These are phyloP conservation scores for Laetiporus sulphureus DNA, from an alignment of 1,284 basidiomycete genomes.

Conservation along the genomic window DNA sequence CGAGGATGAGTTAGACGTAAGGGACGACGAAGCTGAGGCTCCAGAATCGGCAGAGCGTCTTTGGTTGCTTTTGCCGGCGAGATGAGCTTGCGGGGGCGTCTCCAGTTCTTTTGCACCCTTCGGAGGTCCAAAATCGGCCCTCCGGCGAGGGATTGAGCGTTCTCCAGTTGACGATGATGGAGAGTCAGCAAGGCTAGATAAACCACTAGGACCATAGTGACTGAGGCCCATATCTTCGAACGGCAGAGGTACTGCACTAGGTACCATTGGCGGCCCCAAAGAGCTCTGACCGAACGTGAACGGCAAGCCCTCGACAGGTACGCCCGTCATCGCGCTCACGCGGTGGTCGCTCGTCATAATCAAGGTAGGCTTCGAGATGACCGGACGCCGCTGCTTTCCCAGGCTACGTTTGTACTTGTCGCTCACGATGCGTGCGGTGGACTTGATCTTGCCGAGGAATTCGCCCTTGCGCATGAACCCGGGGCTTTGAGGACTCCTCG, in stretches of 20 bases:
- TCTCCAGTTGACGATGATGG: constrained; percentile 57
- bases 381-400: constrained; percentile 26
- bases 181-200: constrained; percentile 34
- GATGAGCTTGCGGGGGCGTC: constrained; percentile 14
- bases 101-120: constrained; percentile 14
- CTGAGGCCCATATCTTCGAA: constrained; percentile 35
- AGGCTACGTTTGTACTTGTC: constrained; percentile 40
- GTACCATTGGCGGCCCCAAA: constrained; percentile 1
- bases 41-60: constrained; percentile 16
- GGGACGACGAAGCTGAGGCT: constrained; percentile 28
- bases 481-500: constrained; percentile 28
- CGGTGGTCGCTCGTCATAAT: constrained; percentile 20
- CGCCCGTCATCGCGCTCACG: constrained; percentile 9
- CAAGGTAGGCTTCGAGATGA: constrained; percentile 25
- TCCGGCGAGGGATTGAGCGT: constrained; percentile 56
- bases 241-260: constrained; percentile 23
- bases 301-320: constrained; percentile 14
- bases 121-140: constrained; percentile 57
- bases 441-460: constrained; percentile 52
- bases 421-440: constrained; percentile 48
- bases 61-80: constrained; percentile 6
- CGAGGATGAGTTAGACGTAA: constrained; percentile 18
- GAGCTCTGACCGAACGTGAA: constrained; percentile 8
- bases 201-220: constrained; percentile 34
- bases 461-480: constrained; percentile 61